Evolutionary conservation across 768 basidiomycete species (phyloP).

Genomic region (Hypholoma fasciculare): DNA sequence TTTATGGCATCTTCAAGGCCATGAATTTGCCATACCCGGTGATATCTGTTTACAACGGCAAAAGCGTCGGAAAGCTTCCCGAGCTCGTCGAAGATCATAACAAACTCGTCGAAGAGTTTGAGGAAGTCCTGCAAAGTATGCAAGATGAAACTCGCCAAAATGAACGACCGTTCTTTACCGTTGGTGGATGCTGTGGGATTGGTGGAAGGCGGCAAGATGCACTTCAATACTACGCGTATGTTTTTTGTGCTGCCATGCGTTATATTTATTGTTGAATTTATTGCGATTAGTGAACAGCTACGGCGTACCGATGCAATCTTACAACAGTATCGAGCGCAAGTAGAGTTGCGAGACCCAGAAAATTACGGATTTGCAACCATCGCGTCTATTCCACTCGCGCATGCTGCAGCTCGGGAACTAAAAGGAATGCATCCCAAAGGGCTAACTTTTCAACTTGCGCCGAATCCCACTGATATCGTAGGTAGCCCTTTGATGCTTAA

Average conservation of each 20-base stretch:
- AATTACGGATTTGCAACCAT: slow-evolving; percentile 80
- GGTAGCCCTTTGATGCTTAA: not conserved
- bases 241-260: not conserved
- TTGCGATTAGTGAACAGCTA: slow-evolving; percentile 23
- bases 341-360: slow-evolving; percentile 59
- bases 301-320: slow-evolving; percentile 54
- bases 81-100: slow-evolving; percentile 79
- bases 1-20: slow-evolving; percentile 57
- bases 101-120: slow-evolving; percentile 72
- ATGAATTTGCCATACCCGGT: slow-evolving; percentile 69
- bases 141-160: slow-evolving; percentile 52
- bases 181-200: slow-evolving; percentile 69
- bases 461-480: slow-evolving; percentile 51
- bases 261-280: not conserved
- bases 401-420: slow-evolving; percentile 64
- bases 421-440: slow-evolving; percentile 61
- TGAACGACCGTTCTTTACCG: slow-evolving; percentile 60
- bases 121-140: slow-evolving; percentile 70
- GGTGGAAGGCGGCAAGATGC: slow-evolving; percentile 75
- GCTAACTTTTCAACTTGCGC: slow-evolving; percentile 62
- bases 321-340: slow-evolving; percentile 58
- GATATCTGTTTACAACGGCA: slow-evolving; percentile 71
- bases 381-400: slow-evolving; percentile 70
- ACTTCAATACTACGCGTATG: slow-evolving; percentile 37
- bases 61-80: slow-evolving; percentile 71